Percentiles rank a stretch among this genome's conserved stretches.
Evolutionary conservation across 306 rosid genomes (phyloP).

Genomic region (Quercus parvula): DNA sequence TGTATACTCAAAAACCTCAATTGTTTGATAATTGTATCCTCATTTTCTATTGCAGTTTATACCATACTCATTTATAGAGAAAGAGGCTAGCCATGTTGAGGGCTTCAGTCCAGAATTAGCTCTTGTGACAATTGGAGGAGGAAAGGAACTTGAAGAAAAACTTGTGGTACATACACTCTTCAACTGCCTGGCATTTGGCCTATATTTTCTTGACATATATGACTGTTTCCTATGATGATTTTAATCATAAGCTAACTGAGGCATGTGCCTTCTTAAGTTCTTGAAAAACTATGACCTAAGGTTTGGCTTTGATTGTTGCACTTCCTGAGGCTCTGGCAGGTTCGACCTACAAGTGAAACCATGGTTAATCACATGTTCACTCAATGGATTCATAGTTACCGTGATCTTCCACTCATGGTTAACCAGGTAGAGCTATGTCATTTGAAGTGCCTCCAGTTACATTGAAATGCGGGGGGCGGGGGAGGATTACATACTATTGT

Average conservation of each 20-base stretch:
- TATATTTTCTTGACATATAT: neutral
- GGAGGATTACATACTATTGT: neutral
- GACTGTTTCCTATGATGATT: neutral
- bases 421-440: slow-evolving; percentile 61
- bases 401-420: slow-evolving; percentile 91
- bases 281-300: slow-evolving; percentile 53
- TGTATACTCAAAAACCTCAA: neutral
- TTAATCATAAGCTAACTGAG: slow-evolving; percentile 4
- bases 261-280: slow-evolving; percentile 10
- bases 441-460: neutral
- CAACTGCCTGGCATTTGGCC: neutral
- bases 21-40: slow-evolving; percentile 14
- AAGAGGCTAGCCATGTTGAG: slow-evolving; percentile 97
- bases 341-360: slow-evolving; percentile 91
- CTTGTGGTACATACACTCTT: slow-evolving; percentile 67
- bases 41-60: slow-evolving; percentile 62
- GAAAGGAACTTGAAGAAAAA: slow-evolving; percentile 97
- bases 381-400: slow-evolving; percentile 95
- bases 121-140: slow-evolving; percentile 89
- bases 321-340: slow-evolving; percentile 95
- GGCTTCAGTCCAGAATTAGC: slow-evolving; percentile 98
- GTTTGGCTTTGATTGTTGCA: slow-evolving; percentile 76
- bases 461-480: neutral
- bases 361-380: slow-evolving; percentile 98
- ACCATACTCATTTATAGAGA: slow-evolving; percentile 91